A percentile compares a stretch with the other conserved stretches of the same genome.
These are phyloP conservation scores for Urochloa ruziziensis DNA, from an alignment of 176 grass and related monocot species.

Conservation along the genomic window DNA sequence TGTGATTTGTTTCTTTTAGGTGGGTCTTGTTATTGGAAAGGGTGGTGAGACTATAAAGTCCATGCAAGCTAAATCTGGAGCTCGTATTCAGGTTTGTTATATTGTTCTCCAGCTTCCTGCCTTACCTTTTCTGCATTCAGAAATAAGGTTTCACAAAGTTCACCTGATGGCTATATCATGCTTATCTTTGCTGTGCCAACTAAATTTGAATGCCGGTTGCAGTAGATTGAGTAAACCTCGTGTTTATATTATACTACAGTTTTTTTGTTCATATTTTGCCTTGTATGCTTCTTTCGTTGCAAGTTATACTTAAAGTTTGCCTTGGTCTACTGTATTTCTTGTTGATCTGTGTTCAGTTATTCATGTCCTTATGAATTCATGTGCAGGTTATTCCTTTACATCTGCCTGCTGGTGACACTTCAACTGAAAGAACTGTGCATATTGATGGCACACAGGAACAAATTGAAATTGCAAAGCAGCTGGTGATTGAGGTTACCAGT, in stretches of 20 bases:
- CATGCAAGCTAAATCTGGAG: constrained; percentile 86
- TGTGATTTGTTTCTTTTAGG: constrained; percentile 35
- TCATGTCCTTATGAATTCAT: constrained; percentile 18
- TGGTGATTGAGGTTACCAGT: constrained; percentile 89
- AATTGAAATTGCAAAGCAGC: constrained; percentile 90
- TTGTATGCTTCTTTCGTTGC: background rate
- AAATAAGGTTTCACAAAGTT: background rate
- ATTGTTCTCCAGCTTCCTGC: background rate
- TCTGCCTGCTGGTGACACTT: constrained; percentile 79
- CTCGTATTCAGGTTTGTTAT: constrained; percentile 83
- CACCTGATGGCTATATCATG: background rate
- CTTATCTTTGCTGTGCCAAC: background rate
- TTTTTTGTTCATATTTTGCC: background rate
- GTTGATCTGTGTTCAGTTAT: constrained; percentile 6
- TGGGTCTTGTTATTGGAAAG: constrained; percentile 96
- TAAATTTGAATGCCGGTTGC: background rate
- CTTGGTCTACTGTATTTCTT: background rate
- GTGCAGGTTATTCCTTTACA: constrained; percentile 89
- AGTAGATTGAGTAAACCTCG: background rate
- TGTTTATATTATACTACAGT: background rate
- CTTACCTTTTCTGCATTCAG: background rate
- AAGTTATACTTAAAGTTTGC: background rate
- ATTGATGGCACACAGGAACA: constrained; percentile 89
- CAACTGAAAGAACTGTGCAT: constrained; percentile 87
- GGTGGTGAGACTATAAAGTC: constrained; percentile 93